phyloP scores from a whole-genome alignment of 179 eudicot species.

The Corrigiola litoralis region DNA sequence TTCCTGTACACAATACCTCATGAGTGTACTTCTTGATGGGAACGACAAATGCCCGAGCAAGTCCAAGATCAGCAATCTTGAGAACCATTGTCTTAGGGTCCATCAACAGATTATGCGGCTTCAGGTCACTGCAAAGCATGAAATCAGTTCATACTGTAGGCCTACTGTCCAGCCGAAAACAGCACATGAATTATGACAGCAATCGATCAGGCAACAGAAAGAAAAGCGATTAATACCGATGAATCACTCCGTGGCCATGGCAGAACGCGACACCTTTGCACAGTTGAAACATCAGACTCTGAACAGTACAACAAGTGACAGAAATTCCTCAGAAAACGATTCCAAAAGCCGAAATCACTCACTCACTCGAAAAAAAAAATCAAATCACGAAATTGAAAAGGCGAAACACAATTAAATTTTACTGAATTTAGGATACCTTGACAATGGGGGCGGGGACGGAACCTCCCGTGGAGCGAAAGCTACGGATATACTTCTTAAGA shows the following conservation, averaged over 20 bases:
- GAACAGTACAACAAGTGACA: slow-evolving; percentile 12
- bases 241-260: slow-evolving; percentile 88
- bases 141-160: background rate
- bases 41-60: slow-evolving; percentile 79
- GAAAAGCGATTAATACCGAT: slow-evolving; percentile 39
- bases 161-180: too few species aligned
- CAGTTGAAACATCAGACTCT: slow-evolving; percentile 95
- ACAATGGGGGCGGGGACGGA: slow-evolving; percentile 47
- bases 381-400: background rate
- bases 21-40: slow-evolving; percentile 97
- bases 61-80: slow-evolving; percentile 97
- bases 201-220: background rate
- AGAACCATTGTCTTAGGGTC: slow-evolving; percentile 70
- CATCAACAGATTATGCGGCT: slow-evolving; percentile 98
- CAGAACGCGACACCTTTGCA: slow-evolving; percentile 97
- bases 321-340: background rate
- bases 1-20: too few species aligned
- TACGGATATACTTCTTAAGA: slow-evolving; percentile 79
- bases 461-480: slow-evolving; percentile 60
- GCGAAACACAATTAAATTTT: background rate
- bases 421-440: slow-evolving; percentile 40
- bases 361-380: background rate
- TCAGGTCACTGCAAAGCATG: slow-evolving; percentile 58
- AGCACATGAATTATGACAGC: too few species aligned
- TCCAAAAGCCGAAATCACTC: background rate